Conservation (phyloP, 2,329 filamentous ascomycete species). For the Aspergillus felis region DNA sequence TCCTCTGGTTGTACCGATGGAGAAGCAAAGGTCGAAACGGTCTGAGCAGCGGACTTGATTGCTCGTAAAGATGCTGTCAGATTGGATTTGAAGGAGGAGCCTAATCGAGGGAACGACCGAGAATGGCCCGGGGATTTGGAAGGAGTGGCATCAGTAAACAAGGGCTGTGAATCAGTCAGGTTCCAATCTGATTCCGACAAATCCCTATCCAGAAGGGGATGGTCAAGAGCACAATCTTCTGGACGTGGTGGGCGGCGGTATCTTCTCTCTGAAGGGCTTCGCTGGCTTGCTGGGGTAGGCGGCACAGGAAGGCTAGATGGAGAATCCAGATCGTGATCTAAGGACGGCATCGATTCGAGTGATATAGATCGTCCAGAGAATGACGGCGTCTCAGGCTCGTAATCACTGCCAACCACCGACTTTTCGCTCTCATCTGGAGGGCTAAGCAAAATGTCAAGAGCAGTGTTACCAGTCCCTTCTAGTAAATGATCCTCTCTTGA, state of each 20-base stretch:
- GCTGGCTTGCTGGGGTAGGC: conserved; percentile 38
- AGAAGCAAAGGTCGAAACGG: conserved; percentile 57
- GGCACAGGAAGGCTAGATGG: conserved; percentile 44
- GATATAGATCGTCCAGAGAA: conserved; percentile 51
- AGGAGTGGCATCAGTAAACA: conserved; percentile 8
- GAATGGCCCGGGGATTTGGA: conserved; percentile 24
- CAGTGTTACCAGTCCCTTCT: conserved; percentile 40
- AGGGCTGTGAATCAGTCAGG: conserved; percentile 6
- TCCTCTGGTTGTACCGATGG: conserved; percentile 53
- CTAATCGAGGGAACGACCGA: conserved; percentile 39
- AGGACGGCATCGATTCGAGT: conserved; percentile 55
- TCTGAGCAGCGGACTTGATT: conserved; percentile 58
- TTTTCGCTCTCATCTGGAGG: conserved; percentile 46
- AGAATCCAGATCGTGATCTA: conserved; percentile 48
- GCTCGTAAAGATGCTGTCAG: conserved; percentile 60
- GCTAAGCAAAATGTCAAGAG: conserved; percentile 54
- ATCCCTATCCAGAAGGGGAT: conserved; percentile 51
- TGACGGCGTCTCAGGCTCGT: conserved; percentile 40
- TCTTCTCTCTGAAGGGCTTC: conserved; percentile 37
- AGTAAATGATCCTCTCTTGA: conserved; percentile 48
- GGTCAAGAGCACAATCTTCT: conserved; percentile 54
- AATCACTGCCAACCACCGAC: conserved; percentile 38
- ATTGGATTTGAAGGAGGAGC: conserved; percentile 58
- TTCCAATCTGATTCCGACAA: conserved; percentile 18
- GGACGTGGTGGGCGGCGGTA: conserved; percentile 48